Base-by-base conservation (phyloP, 1,139 yeast genomes). In the Hanseniaspora sp. region DNA sequence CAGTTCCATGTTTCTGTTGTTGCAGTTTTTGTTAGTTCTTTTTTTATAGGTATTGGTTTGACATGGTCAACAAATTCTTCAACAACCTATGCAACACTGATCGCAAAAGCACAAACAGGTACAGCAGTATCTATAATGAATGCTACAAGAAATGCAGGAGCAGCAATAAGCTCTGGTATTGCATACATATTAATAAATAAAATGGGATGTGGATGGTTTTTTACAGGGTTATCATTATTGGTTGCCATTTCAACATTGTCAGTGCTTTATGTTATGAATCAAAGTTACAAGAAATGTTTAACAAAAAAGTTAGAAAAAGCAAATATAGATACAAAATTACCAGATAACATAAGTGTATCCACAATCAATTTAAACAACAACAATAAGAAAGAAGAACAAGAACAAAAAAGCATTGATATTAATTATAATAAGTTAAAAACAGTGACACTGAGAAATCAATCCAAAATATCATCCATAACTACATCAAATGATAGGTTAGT, bases 171-270 rank as follows among this genome's bases (percentile, higher is more conserved):
- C 30, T 74, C 83, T 0, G 77, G 72, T 0, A 66, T 77, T 2
- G 70, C 78, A 29, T 71, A 73, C 6, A 68, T 63, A 18, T 59
- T 78, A 12, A 68, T 73, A 9, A 55, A 63, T 7, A 63, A 60
- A 53, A 77, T 78, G 76, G 81, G 81, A 0, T 69, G 70, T 58
- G 82, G 82, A 0, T 78, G 82, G 82, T 77, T 80, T 57, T 78
- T 78, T 58, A 76, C 81, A 0, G 81, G 81, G 0, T 64, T 78
- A 30, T 81, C 76, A 0, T 58, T 76, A 6, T 64, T 74, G 39
- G 71, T 75, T 56, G 38, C 74, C 12, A 52, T 74, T 12, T 59
- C 69, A 5, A 29, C 48, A 34, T 13, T 35, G 13, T 7, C 13
- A 30, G 33, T 49, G 11, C 7, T 33, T 3, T 37, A 30, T 33